Percentiles rank a stretch among this genome's conserved stretches.
These are phyloP conservation scores for Camellia oleifera DNA, from an alignment of 179 eudicot genomes.

Conservation along the genomic window DNA sequence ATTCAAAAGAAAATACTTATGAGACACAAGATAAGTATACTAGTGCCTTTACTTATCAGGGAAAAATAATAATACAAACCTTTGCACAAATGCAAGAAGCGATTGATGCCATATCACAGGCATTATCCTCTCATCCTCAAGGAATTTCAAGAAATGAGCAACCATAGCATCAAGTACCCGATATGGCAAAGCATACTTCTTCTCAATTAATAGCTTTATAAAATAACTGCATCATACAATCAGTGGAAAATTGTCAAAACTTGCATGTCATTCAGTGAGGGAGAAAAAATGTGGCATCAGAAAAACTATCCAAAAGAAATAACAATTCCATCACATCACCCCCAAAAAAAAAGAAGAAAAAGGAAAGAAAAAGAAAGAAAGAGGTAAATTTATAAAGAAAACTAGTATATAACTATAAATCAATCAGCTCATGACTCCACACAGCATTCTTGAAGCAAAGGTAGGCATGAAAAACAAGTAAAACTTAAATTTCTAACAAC, in stretches of 20 bases:
- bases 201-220: slow-evolving; percentile 80
- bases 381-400: neutral
- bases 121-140: slow-evolving; percentile 73
- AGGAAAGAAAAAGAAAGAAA: neutral
- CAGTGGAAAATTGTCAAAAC: neutral
- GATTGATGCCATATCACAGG: slow-evolving; percentile 99
- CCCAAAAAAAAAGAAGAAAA: neutral
- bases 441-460: neutral
- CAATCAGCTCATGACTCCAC: neutral
- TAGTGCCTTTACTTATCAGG: neutral
- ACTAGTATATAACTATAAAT: neutral
- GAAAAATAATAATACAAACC: slow-evolving; percentile 39
- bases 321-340: neutral
- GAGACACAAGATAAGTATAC: too few relatives aligned
- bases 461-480: neutral
- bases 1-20: neutral
- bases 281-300: neutral
- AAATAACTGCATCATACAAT: slow-evolving; percentile 65
- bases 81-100: slow-evolving; percentile 86
- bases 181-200: slow-evolving; percentile 85
- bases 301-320: neutral
- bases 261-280: neutral
- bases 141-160: slow-evolving; percentile 77
- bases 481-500: neutral
- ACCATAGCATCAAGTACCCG: slow-evolving; percentile 91